Base-by-base conservation (phyloP, 1,284 basidiomycete species). In the Phellinidium pouzarii region DNA sequence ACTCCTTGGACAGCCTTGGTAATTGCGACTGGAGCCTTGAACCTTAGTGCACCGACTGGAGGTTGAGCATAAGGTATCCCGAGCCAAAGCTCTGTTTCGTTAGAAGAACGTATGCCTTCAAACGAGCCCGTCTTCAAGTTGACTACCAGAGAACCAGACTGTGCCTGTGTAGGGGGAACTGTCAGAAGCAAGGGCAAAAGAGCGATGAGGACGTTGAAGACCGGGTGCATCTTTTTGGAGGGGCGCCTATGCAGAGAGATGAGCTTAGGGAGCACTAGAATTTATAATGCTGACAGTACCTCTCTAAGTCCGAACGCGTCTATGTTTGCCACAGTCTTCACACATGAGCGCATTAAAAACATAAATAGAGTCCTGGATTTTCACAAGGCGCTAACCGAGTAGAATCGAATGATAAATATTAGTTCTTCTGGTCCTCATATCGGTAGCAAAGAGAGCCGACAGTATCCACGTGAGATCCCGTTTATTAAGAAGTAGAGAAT, bases 41-140 rank as follows among this genome's bases (percentile, higher is more conserved):
- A 84, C 5, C 82, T 74, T 19, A 80, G 66, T 4, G 57, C 26
- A 0, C 79, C 79, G 3, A 76, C 59, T 0, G 82, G 85, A 20
- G 83, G 73, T 55, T 78, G 66, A 14, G 81, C 84, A 58, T 77
- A 89, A 0, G 82, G 85, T 43, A 90, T 78, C 1, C 84, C 84
- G 2, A 84, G 69, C 74, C 77, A 82, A 14, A 58, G 58, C 6
- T 80, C 77, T 3, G 73, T 74, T 9, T 71, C 73, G 54, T 73
- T 73, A 0, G 61, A 44, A 11, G 68, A 66, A 12, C 29, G 38
- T 3, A 49, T 17, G 17, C 59, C 59, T 41, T 56, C 57, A 36
- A 60, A 60, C 4, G 53, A 36, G 9, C 58, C 58, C 12, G 57
- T 52, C 9, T 36, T 50, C 17, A 57, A 55, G 29, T 45, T 34